Percentiles rank a stretch among this genome's conserved stretches.
Evolutionary conservation across 1,139 yeast species (phyloP).

Genomic region (Sporopachydermia cereana): DNA sequence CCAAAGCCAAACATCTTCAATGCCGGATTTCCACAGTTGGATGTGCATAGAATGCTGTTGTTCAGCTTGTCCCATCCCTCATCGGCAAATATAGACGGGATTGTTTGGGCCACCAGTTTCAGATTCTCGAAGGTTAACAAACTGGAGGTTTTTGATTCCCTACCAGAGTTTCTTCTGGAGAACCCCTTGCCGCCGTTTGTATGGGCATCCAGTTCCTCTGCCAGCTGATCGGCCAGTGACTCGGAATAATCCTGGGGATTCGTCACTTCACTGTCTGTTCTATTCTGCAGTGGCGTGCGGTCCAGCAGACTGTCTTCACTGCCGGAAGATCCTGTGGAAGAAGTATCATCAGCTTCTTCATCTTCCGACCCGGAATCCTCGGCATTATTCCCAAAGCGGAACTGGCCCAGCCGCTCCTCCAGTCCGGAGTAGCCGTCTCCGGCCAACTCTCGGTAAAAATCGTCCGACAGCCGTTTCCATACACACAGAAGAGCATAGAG

Average conservation of each 20-base stretch:
- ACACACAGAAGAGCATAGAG: slow-evolving; percentile 41
- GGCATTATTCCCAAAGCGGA: slow-evolving; percentile 8
- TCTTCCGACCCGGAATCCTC: slow-evolving; percentile 15
- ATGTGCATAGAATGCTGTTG: slow-evolving; percentile 36
- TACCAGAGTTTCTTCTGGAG: slow-evolving; percentile 10
- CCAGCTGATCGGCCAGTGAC: background rate
- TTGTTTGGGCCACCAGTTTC: slow-evolving; percentile 10
- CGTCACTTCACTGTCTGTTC: slow-evolving; percentile 5
- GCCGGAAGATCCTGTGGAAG: background rate
- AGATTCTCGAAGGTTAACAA: slow-evolving; percentile 15
- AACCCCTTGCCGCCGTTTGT: background rate
- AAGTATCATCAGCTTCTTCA: background rate
- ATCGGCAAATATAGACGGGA: slow-evolving; percentile 31
- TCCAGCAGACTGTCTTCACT: background rate
- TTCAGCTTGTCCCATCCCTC: slow-evolving; percentile 25
- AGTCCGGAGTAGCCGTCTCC: background rate
- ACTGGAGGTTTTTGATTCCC: slow-evolving; percentile 18
- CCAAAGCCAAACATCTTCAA: slow-evolving; percentile 63
- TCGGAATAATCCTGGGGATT: background rate
- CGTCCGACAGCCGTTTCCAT: slow-evolving; percentile 6
- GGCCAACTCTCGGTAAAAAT: slow-evolving; percentile 17
- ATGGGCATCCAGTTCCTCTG: slow-evolving; percentile 14
- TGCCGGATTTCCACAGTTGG: slow-evolving; percentile 73
- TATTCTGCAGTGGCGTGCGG: background rate
- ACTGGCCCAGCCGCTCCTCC: background rate